Conservation (phyloP, 1,139 yeast genomes). For the Sugiyamaella sp. region DNA sequence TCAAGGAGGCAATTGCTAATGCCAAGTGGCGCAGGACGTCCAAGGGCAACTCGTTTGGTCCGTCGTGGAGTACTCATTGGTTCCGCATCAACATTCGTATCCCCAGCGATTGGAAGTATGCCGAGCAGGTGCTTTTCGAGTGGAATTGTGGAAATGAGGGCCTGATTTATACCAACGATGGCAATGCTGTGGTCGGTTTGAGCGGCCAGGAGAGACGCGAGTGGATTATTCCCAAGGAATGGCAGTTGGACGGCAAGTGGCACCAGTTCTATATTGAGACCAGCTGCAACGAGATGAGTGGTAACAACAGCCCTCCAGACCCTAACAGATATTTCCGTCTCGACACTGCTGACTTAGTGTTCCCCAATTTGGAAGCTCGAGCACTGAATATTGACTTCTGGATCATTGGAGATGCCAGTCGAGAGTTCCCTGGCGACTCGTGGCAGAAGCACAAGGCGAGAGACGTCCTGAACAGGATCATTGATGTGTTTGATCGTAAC, state of each 20-base stretch:
- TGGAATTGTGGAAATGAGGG: constrained; percentile 94
- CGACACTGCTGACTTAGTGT: constrained; percentile 71
- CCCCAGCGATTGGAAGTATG: constrained; percentile 52
- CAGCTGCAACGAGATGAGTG: constrained; percentile 95
- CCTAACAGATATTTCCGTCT: constrained; percentile 71
- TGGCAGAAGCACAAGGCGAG: constrained; percentile 89
- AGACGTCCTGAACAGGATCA: constrained; percentile 72
- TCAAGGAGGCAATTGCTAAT: constrained; percentile 63
- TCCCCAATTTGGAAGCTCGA: constrained; percentile 81
- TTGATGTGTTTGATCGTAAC: constrained; percentile 73
- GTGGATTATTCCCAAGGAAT: constrained; percentile 63
- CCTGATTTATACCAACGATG: constrained; percentile 66
- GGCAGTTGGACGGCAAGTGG: constrained; percentile 51
- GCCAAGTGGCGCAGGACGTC: constrained; percentile 60
- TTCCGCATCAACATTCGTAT: constrained; percentile 66
- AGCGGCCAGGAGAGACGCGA: constrained; percentile 87
- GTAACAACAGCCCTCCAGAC: constrained; percentile 71
- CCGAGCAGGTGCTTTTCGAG: constrained; percentile 61
- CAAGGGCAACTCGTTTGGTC: constrained; percentile 83
- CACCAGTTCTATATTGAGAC: constrained; percentile 77
- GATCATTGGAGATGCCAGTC: constrained; percentile 87
- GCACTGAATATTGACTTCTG: constrained; percentile 79
- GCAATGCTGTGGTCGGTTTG: constrained; percentile 77
- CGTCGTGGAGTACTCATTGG: constrained; percentile 98
- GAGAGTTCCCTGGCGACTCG: constrained; percentile 72